A percentile compares a stretch with the other conserved stretches of the same genome.
phyloP scores from a whole-genome alignment of 306 rosid genomes.

The Begonia loranthoides region DNA sequence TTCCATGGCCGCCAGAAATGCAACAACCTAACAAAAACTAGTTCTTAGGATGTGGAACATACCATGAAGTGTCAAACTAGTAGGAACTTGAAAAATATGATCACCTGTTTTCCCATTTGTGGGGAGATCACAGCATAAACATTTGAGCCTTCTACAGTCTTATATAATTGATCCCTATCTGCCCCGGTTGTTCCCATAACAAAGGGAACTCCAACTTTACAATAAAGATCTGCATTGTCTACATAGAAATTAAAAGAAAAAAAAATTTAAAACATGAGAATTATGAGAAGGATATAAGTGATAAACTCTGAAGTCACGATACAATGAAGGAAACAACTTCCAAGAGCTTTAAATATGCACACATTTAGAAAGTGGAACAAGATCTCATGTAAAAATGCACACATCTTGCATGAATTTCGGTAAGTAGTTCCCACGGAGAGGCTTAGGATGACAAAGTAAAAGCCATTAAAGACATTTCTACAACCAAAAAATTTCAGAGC shows the following conservation, averaged over 20 bases:
- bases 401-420: too few species aligned
- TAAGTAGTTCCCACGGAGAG: too few species aligned
- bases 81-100: conserved; percentile 8
- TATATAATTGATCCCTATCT: conserved; percentile 51
- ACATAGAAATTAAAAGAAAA: conserved; percentile 8
- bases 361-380: too few species aligned
- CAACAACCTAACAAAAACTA: conserved; percentile 54
- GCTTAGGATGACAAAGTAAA: too few species aligned
- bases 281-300: not conserved
- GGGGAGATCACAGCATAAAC: conserved; percentile 85
- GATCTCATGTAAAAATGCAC: too few species aligned
- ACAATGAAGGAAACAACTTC: not conserved
- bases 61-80: conserved; percentile 1
- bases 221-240: conserved; percentile 78
- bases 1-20: conserved; percentile 97
- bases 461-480: too few species aligned
- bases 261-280: not conserved
- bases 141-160: conserved; percentile 60
- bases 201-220: conserved; percentile 77
- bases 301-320: not conserved
- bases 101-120: conserved; percentile 93
- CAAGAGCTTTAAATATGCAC: too few species aligned
- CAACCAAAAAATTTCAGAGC: too few species aligned
- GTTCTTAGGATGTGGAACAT: conserved; percentile 16
- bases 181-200: conserved; percentile 99